Evolutionary conservation across 768 basidiomycete species (phyloP).

Genomic region (Leccinellum rugosiceps): DNA sequence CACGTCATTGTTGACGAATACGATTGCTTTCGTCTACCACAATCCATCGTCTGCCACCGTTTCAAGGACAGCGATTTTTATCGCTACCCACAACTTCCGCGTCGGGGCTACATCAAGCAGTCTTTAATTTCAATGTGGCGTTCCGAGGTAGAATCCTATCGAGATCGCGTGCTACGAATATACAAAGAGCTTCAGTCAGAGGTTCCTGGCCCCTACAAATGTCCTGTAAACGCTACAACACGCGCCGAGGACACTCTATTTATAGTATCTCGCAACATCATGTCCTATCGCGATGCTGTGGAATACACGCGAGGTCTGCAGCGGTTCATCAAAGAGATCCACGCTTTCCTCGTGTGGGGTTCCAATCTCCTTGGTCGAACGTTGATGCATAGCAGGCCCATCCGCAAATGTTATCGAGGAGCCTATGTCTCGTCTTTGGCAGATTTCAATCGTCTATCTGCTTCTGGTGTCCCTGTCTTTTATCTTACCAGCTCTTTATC

Average conservation of each 20-base stretch:
- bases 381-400: not conserved
- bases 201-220: not conserved
- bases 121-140: not conserved
- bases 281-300: not conserved
- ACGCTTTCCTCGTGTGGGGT: not conserved
- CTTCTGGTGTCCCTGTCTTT: not conserved
- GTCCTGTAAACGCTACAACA: not conserved
- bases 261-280: not conserved
- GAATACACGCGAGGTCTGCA: not conserved
- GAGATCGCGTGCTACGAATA: not conserved
- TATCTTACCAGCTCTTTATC: not conserved
- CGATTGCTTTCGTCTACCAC: not conserved
- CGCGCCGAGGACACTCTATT: not conserved
- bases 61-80: constrained; percentile 3
- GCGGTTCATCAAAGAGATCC: not conserved
- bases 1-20: not conserved
- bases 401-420: not conserved
- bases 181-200: not conserved
- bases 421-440: not conserved
- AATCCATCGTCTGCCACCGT: not conserved
- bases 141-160: not conserved
- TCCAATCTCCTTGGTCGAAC: not conserved
- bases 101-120: not conserved
- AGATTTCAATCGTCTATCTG: not conserved
- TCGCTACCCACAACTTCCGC: not conserved